Percentiles rank a stretch among this genome's conserved stretches.
Evolutionary conservation across 495 filamentous ascomycete species (phyloP).

Genomic region (Xylaria nigripes): DNA sequence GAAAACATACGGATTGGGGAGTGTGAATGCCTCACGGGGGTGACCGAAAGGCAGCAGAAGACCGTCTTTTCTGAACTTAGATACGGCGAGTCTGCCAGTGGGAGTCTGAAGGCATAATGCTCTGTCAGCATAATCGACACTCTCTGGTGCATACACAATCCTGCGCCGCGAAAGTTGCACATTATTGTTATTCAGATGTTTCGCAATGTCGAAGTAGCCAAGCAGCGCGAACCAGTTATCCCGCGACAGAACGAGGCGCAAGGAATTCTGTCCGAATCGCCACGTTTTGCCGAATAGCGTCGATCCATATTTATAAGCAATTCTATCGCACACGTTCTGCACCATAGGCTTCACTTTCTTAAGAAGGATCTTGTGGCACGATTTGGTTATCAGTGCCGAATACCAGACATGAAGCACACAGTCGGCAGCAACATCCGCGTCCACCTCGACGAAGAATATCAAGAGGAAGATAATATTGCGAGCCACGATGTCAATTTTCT

Average conservation of each 20-base stretch:
- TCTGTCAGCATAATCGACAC: conserved; percentile 17
- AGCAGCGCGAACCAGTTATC: conserved; percentile 14
- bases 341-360: neutral
- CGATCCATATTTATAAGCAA: conserved; percentile 1
- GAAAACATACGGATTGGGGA: conserved; percentile 27
- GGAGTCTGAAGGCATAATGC: neutral
- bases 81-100: conserved; percentile 5
- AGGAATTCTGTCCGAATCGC: conserved; percentile 10
- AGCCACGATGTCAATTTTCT: neutral
- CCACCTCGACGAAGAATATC: neutral
- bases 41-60: conserved; percentile 28
- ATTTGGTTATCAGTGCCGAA: neutral
- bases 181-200: neutral
- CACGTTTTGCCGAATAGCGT: conserved; percentile 15
- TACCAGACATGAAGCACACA: neutral
- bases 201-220: conserved; percentile 12
- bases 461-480: neutral
- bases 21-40: conserved; percentile 15
- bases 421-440: neutral
- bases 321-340: conserved; percentile 11
- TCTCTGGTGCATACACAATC: conserved; percentile 11
- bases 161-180: conserved; percentile 13
- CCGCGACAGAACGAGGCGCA: conserved; percentile 13
- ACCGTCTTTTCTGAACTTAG: conserved; percentile 25
- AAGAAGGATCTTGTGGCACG: neutral